Percentiles rank a stretch among this genome's conserved stretches.
phyloP scores from a whole-genome alignment of 768 basidiomycete genomes.

The Hygrocybe coccinea region DNA sequence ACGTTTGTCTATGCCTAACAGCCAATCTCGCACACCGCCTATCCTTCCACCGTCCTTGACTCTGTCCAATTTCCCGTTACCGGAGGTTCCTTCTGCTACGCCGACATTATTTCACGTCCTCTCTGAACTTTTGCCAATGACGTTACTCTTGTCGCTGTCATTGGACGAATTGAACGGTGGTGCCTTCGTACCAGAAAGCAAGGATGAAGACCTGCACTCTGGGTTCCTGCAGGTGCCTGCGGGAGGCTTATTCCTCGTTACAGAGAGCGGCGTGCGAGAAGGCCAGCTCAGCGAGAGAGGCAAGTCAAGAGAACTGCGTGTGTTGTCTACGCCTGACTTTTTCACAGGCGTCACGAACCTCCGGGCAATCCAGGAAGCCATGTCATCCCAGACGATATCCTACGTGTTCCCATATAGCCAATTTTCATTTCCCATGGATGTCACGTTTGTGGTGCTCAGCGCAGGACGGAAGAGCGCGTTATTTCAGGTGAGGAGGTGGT shows the following conservation, averaged over 20 bases:
- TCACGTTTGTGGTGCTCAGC: conserved; percentile 57
- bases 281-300: conserved; percentile 58
- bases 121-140: conserved; percentile 53
- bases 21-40: conserved; percentile 62
- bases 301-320: conserved; percentile 24
- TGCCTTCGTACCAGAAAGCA: conserved; percentile 59
- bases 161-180: conserved; percentile 55
- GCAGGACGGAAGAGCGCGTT: conserved; percentile 68
- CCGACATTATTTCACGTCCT: conserved; percentile 56
- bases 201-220: conserved; percentile 66
- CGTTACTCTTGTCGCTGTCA: conserved; percentile 54
- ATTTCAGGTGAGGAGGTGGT: conserved; percentile 55
- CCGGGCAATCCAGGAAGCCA: conserved; percentile 55
- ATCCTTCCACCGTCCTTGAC: conserved; percentile 65
- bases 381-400: conserved; percentile 59
- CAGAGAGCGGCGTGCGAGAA: conserved; percentile 64
- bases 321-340: not conserved
- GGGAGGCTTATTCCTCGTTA: conserved; percentile 55
- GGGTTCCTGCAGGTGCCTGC: conserved; percentile 69
- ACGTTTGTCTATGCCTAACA: conserved; percentile 25
- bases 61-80: conserved; percentile 56
- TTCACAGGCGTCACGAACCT: conserved; percentile 60
- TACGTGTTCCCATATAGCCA: conserved; percentile 74
- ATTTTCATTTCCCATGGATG: conserved; percentile 69
- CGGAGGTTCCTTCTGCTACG: conserved; percentile 22